Conservation (phyloP, 371 early-diverging fungal species). For the Batrachochytrium dendrobatidis region DNA sequence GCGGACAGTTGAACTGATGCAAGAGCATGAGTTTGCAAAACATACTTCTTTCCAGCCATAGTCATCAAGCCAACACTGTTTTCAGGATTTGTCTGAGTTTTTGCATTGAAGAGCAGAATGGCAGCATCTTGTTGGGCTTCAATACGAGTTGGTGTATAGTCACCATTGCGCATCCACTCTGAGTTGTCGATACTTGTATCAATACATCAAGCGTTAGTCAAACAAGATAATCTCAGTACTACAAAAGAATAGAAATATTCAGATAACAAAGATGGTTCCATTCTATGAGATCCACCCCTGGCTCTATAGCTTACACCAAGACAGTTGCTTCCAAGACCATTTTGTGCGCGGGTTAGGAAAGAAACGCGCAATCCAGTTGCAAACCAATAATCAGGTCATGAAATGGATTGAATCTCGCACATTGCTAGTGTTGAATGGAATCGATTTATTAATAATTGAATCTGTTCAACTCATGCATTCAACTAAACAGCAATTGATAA, state of each 20-base stretch:
- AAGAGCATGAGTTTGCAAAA: no score
- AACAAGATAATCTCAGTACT: not conserved
- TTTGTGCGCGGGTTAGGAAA: not conserved
- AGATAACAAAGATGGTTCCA: not conserved
- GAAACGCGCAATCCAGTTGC: no score
- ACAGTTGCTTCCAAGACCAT: slow-evolving; percentile 75
- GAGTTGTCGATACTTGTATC: slow-evolving; percentile 87
- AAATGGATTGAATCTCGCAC: no score
- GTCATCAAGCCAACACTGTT: slow-evolving; percentile 96
- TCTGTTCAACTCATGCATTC: no score
- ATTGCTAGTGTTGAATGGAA: no score
- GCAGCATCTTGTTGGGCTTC: slow-evolving; percentile 94
- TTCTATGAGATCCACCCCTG: slow-evolving; percentile 1
- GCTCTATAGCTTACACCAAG: slow-evolving; percentile 45
- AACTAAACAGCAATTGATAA: no score
- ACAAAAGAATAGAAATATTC: slow-evolving; percentile 1
- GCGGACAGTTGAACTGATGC: no score
- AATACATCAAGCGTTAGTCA: not conserved
- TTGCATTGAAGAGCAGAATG: slow-evolving; percentile 83
- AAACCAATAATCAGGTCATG: no score
- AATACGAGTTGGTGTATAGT: slow-evolving; percentile 91
- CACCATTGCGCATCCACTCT: slow-evolving; percentile 98
- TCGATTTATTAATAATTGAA: no score
- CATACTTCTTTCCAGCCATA: slow-evolving; percentile 83
- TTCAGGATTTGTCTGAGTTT: slow-evolving; percentile 90